Evolutionary conservation across 2,329 filamentous ascomycete species (phyloP), one percentile per base, ranked within the genome.

Genomic region (Phoma sp.): DNA sequence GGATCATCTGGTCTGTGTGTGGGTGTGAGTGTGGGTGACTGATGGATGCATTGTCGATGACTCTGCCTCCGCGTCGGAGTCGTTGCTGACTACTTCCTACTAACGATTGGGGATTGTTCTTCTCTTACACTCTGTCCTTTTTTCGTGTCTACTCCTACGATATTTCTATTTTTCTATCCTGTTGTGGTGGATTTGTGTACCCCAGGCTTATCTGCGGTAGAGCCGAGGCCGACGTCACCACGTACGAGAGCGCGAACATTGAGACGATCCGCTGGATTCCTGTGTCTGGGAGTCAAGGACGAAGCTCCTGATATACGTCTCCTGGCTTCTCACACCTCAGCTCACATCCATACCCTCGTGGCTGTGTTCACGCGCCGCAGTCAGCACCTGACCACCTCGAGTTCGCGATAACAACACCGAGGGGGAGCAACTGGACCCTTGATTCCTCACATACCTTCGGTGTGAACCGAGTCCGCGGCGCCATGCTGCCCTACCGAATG

Each of bases 401-500:
- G 35, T 24, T 14, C 37, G 9, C 13, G 14, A 13, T 7, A 30
- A 32, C n/a, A 42, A 14, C 10, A 14, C 46, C 41, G 52, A 38
- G 29, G 13, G 46, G 43, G 25, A 22, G 33, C 32, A 29, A 33
- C 42, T 22, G 41, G 44, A 25, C 35, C 42, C 47, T 55, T 47
- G 37, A 50, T 50, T 55, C 47, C 47, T 55, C 52, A 44, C 43
- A 43, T 4, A 42, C 38, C 47, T n/a, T 14, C 41, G 38, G 36
- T 39, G 9, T n/a, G 38, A 47, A 30, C 25, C 43, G 29, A 29
- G 22, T 14, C 11, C 5, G 42, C 48, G 41, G 52, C 52, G 24
- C 18, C 42, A 75, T 75, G 72, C 70, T 71, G 22, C 72, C 69
- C 50, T 73, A 72, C 58, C 59, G 69, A 36, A 61, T 70, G 2